phyloP scores from a whole-genome alignment of 2,329 filamentous ascomycete species.

The Aspergillus tanneri region DNA sequence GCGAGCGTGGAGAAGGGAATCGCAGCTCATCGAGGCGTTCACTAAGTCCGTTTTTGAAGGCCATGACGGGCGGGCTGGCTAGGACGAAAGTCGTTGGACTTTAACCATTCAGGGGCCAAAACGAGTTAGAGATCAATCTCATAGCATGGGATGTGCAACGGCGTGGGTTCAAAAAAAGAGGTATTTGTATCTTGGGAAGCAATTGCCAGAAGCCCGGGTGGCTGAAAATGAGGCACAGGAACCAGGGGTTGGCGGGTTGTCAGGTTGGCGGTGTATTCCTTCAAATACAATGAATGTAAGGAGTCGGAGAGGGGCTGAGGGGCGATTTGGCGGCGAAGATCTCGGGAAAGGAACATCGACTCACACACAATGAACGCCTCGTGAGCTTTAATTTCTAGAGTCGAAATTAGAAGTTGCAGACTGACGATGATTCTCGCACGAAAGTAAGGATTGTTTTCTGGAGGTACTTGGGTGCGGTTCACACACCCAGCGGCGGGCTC shows the following conservation, averaged over 20 bases:
- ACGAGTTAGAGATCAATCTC: conserved; percentile 25
- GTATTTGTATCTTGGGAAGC: conserved; percentile 12
- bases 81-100: conserved; percentile 32
- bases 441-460: conserved; percentile 25
- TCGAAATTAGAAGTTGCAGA: conserved; percentile 9
- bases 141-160: conserved; percentile 14
- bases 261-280: conserved; percentile 35
- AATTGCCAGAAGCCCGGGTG: conserved; percentile 17
- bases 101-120: conserved; percentile 25
- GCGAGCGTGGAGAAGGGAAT: conserved; percentile 74
- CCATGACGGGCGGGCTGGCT: conserved; percentile 52
- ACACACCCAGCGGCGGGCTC: conserved; percentile 16
- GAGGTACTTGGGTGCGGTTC: conserved; percentile 13
- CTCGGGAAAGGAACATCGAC: conserved; percentile 28
- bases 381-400: conserved; percentile 25
- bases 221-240: conserved; percentile 17
- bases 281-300: conserved; percentile 33
- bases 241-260: conserved; percentile 12
- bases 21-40: conserved; percentile 76
- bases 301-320: conserved; percentile 40
- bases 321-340: conserved; percentile 32
- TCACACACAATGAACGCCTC: conserved; percentile 43
- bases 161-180: conserved; percentile 10
- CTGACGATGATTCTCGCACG: background rate
- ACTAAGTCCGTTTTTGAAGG: conserved; percentile 62